Evolutionary conservation across 2,329 filamentous ascomycete species (phyloP).

Genomic region (Ploettnerulaceae sp.): DNA sequence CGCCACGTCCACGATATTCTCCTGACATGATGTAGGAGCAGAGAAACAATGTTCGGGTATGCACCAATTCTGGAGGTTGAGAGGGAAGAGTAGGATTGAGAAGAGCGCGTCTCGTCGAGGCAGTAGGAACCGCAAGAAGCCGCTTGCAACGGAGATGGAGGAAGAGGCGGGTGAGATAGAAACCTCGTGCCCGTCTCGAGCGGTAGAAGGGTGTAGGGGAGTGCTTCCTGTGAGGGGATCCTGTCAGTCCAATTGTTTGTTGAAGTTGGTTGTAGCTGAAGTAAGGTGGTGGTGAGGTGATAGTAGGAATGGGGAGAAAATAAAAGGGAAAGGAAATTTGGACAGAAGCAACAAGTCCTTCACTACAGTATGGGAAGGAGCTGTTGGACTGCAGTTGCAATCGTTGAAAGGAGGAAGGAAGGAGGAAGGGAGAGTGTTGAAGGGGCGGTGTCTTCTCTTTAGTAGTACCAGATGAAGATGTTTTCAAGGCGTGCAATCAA

Average conservation of each 20-base stretch:
- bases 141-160: neutral
- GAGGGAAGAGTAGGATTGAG: neutral
- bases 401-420: neutral
- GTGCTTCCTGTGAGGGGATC: neutral
- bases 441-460: too few species aligned
- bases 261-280: neutral
- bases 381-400: neutral
- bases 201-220: too few species aligned
- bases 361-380: neutral
- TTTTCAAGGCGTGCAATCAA: too few species aligned
- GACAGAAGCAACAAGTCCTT: neutral
- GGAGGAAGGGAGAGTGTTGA: too few species aligned
- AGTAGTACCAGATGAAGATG: too few species aligned
- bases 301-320: neutral
- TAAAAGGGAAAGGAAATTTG: neutral
- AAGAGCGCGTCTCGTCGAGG: too few species aligned
- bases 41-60: too few species aligned
- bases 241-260: neutral
- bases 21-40: too few species aligned
- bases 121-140: neutral
- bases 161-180: neutral
- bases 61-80: too few species aligned
- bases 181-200: too few species aligned
- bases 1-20: constrained; percentile 7
- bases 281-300: neutral